These are phyloP conservation scores for Camellia granthamiana DNA, from an alignment of 148 eudicot species.

Conservation along the genomic window DNA sequence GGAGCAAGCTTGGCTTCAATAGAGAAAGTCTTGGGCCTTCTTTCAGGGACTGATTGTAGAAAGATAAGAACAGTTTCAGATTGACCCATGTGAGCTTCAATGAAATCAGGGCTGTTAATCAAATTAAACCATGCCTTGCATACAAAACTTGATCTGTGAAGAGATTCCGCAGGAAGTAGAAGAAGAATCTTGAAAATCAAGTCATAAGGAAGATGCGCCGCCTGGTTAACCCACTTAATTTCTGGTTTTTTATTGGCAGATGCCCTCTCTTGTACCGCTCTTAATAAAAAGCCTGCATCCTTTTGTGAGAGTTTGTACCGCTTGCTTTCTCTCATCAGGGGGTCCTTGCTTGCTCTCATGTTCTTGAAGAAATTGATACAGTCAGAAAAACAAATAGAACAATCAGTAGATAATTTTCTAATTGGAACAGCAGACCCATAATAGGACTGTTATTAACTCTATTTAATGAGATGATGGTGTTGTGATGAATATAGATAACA, in stretches of 20 bases:
- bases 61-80: slow-evolving; percentile 27
- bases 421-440: not conserved
- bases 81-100: slow-evolving; percentile 32
- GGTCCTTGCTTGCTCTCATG: not conserved
- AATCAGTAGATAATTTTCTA: not conserved
- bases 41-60: not conserved
- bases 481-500: too few relatives aligned
- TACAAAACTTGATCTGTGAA: slow-evolving; percentile 31
- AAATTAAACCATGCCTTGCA: slow-evolving; percentile 41
- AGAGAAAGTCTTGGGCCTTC: slow-evolving; percentile 19
- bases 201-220: slow-evolving; percentile 30
- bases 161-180: slow-evolving; percentile 33
- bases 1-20: slow-evolving; percentile 30
- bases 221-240: not conserved
- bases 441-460: not conserved
- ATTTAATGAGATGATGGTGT: too few relatives aligned
- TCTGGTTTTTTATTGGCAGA: not conserved
- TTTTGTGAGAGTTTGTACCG: not conserved
- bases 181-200: slow-evolving; percentile 35
- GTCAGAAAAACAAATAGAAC: not conserved
- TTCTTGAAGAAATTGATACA: not conserved
- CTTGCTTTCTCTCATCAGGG: slow-evolving; percentile 4
- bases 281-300: not conserved
- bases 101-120: slow-evolving; percentile 35
- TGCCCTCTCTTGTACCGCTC: not conserved